phyloP scores from a whole-genome alignment of 495 filamentous ascomycete genomes.

The Corynascus novoguineensis region DNA sequence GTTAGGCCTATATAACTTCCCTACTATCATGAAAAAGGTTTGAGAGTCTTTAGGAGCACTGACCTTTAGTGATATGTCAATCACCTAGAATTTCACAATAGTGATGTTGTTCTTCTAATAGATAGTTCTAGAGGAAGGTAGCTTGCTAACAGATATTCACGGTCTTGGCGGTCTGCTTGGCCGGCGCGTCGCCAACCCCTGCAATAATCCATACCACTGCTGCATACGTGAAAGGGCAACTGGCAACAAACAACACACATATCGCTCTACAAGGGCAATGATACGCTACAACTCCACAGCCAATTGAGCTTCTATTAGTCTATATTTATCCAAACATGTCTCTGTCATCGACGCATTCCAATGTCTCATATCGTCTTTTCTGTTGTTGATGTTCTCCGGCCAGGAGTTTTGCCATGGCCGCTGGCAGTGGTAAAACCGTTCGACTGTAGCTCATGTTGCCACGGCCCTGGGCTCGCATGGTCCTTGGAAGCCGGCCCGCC shows the following conservation, averaged over 20 bases:
- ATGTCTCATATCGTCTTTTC: conserved; percentile 37
- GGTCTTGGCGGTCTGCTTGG: conserved; percentile 5
- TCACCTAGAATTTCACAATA: not conserved
- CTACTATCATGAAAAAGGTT: too few relatives aligned
- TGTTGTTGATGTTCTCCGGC: conserved; percentile 34
- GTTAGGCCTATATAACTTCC: too few relatives aligned
- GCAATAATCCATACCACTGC: not conserved
- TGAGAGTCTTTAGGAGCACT: too few relatives aligned
- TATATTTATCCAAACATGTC: conserved; percentile 4
- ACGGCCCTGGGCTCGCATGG: conserved; percentile 12
- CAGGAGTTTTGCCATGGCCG: conserved; percentile 29
- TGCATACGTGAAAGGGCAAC: not conserved
- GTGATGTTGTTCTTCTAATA: not conserved
- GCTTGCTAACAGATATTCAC: conserved; percentile 21
- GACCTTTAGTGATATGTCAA: too few relatives aligned
- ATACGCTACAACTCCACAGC: not conserved
- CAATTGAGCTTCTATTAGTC: conserved; percentile 3
- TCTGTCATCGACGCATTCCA: conserved; percentile 1
- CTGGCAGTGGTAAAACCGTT: conserved; percentile 17
- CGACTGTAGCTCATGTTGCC: conserved; percentile 8
- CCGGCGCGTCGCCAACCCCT: conserved; percentile 6
- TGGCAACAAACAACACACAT: not conserved
- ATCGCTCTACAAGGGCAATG: not conserved
- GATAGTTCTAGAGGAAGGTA: conserved; percentile 15
- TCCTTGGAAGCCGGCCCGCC: conserved; percentile 33